These are phyloP conservation scores for Pleurotus tuber-regium DNA, from an alignment of 768 basidiomycete species.

Conservation along the genomic window DNA sequence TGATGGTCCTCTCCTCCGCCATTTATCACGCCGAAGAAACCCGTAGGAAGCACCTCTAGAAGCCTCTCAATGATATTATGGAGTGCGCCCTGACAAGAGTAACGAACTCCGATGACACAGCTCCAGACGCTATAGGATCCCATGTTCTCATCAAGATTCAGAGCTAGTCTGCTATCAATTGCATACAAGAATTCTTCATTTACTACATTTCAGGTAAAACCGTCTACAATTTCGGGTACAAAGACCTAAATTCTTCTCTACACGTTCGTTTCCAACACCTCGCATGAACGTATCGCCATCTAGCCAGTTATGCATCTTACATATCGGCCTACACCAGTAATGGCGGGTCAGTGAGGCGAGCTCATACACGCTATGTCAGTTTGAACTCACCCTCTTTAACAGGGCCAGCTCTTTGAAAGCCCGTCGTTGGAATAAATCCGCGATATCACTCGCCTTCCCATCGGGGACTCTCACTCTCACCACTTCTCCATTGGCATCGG, in stretches of 20 bases:
- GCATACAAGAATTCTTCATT: slow-evolving; percentile 23
- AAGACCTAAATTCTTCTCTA: too few relatives aligned
- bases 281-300: too few relatives aligned
- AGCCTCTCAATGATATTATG: slow-evolving; percentile 2
- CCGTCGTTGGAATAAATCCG: neutral
- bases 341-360: too few relatives aligned
- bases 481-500: neutral
- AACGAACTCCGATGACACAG: slow-evolving; percentile 11
- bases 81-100: slow-evolving; percentile 7
- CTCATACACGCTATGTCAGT: too few relatives aligned
- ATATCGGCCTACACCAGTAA: too few relatives aligned
- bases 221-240: too few relatives aligned
- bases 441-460: neutral
- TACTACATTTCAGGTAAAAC: too few relatives aligned
- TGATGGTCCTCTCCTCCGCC: slow-evolving; percentile 18
- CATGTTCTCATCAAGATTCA: slow-evolving; percentile 4
- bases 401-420: neutral
- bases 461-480: neutral
- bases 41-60: neutral
- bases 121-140: neutral
- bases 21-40: slow-evolving; percentile 17
- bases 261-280: too few relatives aligned
- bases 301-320: too few relatives aligned
- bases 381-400: neutral
- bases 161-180: neutral